These are phyloP conservation scores for Aspergillus incahuasiensis DNA, from an alignment of 495 filamentous ascomycete species.

Conservation along the genomic window DNA sequence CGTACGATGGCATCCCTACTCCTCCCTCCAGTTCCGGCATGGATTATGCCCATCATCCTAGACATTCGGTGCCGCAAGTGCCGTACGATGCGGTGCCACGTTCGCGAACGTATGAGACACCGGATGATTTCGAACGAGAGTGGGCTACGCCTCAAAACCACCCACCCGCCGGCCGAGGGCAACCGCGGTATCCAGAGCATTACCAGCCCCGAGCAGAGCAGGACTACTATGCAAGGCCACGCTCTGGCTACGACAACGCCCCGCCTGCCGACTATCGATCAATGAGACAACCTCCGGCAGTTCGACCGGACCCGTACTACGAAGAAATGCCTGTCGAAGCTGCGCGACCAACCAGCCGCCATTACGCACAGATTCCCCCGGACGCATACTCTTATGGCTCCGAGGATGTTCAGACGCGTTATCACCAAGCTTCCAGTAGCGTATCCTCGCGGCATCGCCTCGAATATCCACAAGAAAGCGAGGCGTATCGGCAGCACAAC, in stretches of 20 bases:
- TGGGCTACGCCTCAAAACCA: conserved; percentile 18
- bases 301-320: conserved; percentile 12
- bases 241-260: conserved; percentile 26
- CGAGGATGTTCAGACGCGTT: conserved; percentile 12
- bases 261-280: conserved; percentile 26
- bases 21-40: conserved; percentile 16
- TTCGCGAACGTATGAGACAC: conserved; percentile 28
- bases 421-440: conserved; percentile 11
- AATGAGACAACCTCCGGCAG: conserved; percentile 16
- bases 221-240: conserved; percentile 23
- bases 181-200: conserved; percentile 16
- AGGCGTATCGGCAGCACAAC: conserved; percentile 18
- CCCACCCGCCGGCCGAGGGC: conserved; percentile 9
- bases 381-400: conserved; percentile 11
- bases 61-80: conserved; percentile 19
- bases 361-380: conserved; percentile 13
- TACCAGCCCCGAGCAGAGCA: conserved; percentile 13
- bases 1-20: conserved; percentile 23
- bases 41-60: conserved; percentile 19
- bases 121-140: conserved; percentile 28
- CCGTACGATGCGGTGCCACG: conserved; percentile 19
- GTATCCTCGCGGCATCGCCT: conserved; percentile 12
- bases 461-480: conserved; percentile 17
- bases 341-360: conserved; percentile 12
- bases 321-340: conserved; percentile 20